These are phyloP conservation scores for Kwoniella botswanensis DNA, from an alignment of 768 basidiomycete species.

Conservation along the genomic window DNA sequence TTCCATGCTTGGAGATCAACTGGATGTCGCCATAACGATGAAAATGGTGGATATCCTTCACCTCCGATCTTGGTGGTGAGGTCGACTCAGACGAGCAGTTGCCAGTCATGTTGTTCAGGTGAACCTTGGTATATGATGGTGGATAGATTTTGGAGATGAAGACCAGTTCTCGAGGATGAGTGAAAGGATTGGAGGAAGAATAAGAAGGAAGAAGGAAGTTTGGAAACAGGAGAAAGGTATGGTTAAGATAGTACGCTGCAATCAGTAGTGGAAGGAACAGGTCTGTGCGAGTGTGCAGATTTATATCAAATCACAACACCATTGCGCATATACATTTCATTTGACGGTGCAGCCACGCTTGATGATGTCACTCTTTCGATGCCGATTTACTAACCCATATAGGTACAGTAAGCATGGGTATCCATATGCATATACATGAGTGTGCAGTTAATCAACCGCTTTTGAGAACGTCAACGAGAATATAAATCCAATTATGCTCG, in stretches of 20 bases:
- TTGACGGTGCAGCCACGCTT: too few species aligned
- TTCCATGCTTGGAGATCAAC: background rate
- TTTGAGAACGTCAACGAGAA: conserved; percentile 2
- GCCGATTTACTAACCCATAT: background rate
- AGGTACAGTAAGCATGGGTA: conserved; percentile 3
- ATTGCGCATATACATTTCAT: too few species aligned
- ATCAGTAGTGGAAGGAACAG: background rate
- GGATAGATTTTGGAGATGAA: too few species aligned
- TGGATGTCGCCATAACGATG: conserved; percentile 7
- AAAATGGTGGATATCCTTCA: background rate
- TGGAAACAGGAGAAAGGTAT: background rate
- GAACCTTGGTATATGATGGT: too few species aligned
- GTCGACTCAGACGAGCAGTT: background rate
- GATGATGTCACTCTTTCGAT: too few species aligned
- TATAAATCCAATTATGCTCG: conserved; percentile 8
- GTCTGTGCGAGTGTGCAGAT: background rate
- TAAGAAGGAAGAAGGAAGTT: background rate
- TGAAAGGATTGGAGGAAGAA: background rate
- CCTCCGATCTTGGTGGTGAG: background rate
- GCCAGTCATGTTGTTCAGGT: too few species aligned
- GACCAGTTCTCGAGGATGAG: too few species aligned
- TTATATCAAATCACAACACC: too few species aligned
- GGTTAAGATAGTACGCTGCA: background rate
- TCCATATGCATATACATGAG: conserved; percentile 23
- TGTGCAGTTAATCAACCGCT: background rate